These are phyloP conservation scores for Diaporthe sp. DNA, from an alignment of 2,329 filamentous ascomycete species.

Conservation along the genomic window DNA sequence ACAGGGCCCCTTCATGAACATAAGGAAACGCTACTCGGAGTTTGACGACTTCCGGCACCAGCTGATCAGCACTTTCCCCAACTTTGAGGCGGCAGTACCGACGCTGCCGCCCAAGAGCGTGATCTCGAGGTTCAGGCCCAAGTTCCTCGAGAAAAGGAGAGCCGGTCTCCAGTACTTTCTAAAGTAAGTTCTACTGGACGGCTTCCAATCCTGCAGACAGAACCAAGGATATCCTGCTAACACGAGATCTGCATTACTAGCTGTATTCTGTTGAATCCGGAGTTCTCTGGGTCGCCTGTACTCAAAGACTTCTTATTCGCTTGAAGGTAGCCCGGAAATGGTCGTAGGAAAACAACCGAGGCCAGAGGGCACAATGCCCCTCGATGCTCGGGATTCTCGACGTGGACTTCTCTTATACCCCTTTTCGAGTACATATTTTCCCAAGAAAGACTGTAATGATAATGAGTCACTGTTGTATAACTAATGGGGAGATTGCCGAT, in stretches of 20 bases:
- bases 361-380: not conserved
- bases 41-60: conserved; percentile 85
- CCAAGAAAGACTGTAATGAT: conserved; percentile 37
- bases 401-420: conserved; percentile 33
- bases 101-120: conserved; percentile 90
- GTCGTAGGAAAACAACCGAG: not conserved
- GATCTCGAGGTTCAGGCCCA: conserved; percentile 85
- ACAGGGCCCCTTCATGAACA: conserved; percentile 71
- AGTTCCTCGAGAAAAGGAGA: conserved; percentile 87
- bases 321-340: conserved; percentile 47
- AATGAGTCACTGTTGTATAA: conserved; percentile 23
- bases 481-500: not conserved
- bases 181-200: conserved; percentile 71
- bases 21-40: conserved; percentile 87
- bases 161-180: conserved; percentile 91
- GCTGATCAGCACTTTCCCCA: conserved; percentile 84
- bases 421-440: conserved; percentile 30
- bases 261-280: conserved; percentile 91
- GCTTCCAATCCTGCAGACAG: not conserved
- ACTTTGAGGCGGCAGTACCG: conserved; percentile 88
- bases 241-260: conserved; percentile 58
- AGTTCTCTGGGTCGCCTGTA: conserved; percentile 92
- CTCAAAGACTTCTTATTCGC: conserved; percentile 91
- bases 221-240: not conserved
- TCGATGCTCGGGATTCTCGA: not conserved